Base-by-base conservation (phyloP, 176 grass and related monocot genomes). In the Melocanna baccifera region DNA sequence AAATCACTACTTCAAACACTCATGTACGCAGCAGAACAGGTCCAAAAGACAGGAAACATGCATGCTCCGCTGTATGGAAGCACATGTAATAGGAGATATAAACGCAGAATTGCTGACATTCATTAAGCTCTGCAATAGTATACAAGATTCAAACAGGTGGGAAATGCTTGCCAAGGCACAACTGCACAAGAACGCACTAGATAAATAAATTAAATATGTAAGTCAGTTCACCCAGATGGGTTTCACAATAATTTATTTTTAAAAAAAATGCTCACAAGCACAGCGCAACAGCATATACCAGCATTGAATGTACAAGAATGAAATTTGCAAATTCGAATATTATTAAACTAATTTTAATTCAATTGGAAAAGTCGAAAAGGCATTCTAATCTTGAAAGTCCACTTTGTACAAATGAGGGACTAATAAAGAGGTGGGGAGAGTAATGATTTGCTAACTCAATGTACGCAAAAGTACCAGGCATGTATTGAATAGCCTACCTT, bases 401-500 rank as follows among this genome's bases (percentile, higher is more conserved):
- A 84, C 40, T 47, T 46, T 75, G 42, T 63, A 16, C 42, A 76
- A 70, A 75, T 55, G 64, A 63, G 11, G 19, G 66, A 75, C 61
- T 32, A 75, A 66, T 56, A 89, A 81, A 69, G 70, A 47, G 5
- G 29, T 48, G 14, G 70, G n/a, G 18, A 67, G 37, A 50, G n/a
- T 23, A 80, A 67, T 77, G 7, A 56, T 45, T 63, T 77, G 43
- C 25, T 36, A 81, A 64, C 45, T 37, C 7, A 48, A 12, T 53
- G 30, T 40, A 67, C 37, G 71, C 51, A 55, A 55, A 40, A 28
- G 36, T 75, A 66, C 23, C 22, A 75, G 29, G 68, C 58, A 89
- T 68, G n/a, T 63, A 72, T 75, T 46, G 58, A 83, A 84, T 36
- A 69, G 68, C 59, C 69, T 85, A 99, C 97, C 97, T 99, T 99